phyloP scores from a whole-genome alignment of 768 basidiomycete species.

The Pleurotus tuber-regium region DNA sequence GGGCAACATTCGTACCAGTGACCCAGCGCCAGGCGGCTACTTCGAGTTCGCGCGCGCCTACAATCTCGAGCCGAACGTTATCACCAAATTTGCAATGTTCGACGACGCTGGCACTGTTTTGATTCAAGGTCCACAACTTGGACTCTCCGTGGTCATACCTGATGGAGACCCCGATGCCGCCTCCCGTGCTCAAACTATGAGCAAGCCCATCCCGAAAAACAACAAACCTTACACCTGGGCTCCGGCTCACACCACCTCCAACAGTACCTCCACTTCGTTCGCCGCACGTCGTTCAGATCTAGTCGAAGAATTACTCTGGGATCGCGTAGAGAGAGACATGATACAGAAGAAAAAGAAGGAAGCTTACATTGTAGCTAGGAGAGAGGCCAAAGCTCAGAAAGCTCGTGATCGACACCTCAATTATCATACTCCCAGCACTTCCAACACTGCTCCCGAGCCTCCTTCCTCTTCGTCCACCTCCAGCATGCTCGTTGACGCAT shows the following conservation, averaged over 20 bases:
- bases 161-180: background rate
- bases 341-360: background rate
- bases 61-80: background rate
- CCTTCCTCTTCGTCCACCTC: too few relatives aligned
- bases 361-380: background rate
- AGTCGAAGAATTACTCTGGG: background rate
- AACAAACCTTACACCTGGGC: background rate
- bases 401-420: background rate
- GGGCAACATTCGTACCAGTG: background rate
- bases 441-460: background rate
- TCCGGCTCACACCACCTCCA: background rate
- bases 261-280: background rate
- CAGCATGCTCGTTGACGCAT: background rate
- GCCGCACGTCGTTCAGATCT: background rate
- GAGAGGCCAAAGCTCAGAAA: background rate
- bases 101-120: background rate
- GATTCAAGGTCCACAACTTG: background rate
- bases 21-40: background rate
- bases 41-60: background rate
- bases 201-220: background rate
- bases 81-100: background rate
- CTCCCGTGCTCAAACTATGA: background rate
- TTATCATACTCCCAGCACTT: background rate
- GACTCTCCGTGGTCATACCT: background rate
- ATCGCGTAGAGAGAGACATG: background rate